Evolutionary conservation across 306 rosid species (phyloP).

Genomic region (Vigna radiata): DNA sequence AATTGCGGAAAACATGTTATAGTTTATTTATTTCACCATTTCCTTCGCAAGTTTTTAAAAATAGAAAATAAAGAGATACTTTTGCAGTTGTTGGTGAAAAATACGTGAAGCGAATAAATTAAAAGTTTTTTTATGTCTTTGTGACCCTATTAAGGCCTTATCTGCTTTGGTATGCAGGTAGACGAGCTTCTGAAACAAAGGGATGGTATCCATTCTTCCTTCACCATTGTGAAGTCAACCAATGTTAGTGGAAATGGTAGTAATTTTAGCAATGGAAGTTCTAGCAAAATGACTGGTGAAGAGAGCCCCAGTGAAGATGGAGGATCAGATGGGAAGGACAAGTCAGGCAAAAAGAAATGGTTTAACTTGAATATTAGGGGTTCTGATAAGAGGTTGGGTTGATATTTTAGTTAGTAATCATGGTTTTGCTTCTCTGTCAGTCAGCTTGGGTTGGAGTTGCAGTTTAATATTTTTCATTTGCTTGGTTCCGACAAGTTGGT

Average conservation of each 20-base stretch:
- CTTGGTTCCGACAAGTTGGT: slow-evolving; percentile 55
- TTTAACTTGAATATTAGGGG: slow-evolving; percentile 81
- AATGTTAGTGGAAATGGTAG: slow-evolving; percentile 53
- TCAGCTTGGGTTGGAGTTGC: slow-evolving; percentile 47
- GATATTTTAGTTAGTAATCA: slow-evolving; percentile 16
- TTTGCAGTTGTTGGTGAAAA: not conserved
- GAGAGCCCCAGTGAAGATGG: slow-evolving; percentile 87
- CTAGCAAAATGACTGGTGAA: slow-evolving; percentile 73
- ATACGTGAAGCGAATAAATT: not conserved
- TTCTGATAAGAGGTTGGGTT: slow-evolving; percentile 64
- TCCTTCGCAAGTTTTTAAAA: not conserved
- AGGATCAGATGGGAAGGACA: slow-evolving; percentile 87
- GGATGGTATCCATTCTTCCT: slow-evolving; percentile 82
- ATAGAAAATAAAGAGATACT: not conserved
- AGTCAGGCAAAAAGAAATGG: slow-evolving; percentile 93
- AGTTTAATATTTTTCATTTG: slow-evolving; percentile 39
- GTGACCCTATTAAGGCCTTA: slow-evolving; percentile 3
- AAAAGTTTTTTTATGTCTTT: not conserved
- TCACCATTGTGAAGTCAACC: slow-evolving; percentile 56
- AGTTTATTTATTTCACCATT: slow-evolving; percentile 6
- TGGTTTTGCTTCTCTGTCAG: slow-evolving; percentile 36
- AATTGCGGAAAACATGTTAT: not conserved
- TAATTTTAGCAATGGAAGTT: slow-evolving; percentile 74
- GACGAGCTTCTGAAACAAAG: slow-evolving; percentile 97
- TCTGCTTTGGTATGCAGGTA: slow-evolving; percentile 62